Evolutionary conservation across 2,329 filamentous ascomycete genomes (phyloP).

Genomic region (Pyrenochaeta sp.): DNA sequence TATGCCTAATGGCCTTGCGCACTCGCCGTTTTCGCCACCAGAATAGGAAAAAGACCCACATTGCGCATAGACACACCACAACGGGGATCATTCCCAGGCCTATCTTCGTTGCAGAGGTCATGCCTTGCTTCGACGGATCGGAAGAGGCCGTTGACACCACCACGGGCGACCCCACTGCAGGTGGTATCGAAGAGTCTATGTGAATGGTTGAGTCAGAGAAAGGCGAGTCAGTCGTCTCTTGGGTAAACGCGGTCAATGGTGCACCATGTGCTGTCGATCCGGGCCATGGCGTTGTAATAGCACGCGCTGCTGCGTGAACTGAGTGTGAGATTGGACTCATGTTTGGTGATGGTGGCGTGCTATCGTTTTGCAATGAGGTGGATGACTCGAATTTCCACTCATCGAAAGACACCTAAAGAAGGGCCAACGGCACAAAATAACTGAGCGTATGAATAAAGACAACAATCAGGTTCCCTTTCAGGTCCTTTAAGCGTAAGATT

Average conservation of each 20-base stretch:
- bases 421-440: not conserved
- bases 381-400: not conserved
- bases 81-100: constrained; percentile 39
- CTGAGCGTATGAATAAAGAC: not conserved
- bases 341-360: not conserved
- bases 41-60: constrained; percentile 27
- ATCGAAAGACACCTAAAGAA: not conserved
- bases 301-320: constrained; percentile 2
- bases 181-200: not conserved
- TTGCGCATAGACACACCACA: constrained; percentile 19
- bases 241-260: not conserved
- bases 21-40: constrained; percentile 24
- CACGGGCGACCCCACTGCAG: not conserved
- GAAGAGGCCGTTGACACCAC: constrained; percentile 1
- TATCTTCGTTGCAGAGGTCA: constrained; percentile 24
- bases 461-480: constrained; percentile 1
- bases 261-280: not conserved
- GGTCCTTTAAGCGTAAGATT: not conserved
- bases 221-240: not conserved
- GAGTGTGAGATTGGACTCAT: constrained; percentile 4
- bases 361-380: not conserved
- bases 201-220: not conserved
- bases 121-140: constrained; percentile 4
- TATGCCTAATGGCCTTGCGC: constrained; percentile 5
- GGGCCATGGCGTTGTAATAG: not conserved